Percentiles rank a stretch among this genome's conserved stretches.
These are phyloP conservation scores for Podospora tetraspora DNA, from an alignment of 495 filamentous ascomycete genomes.

Conservation along the genomic window DNA sequence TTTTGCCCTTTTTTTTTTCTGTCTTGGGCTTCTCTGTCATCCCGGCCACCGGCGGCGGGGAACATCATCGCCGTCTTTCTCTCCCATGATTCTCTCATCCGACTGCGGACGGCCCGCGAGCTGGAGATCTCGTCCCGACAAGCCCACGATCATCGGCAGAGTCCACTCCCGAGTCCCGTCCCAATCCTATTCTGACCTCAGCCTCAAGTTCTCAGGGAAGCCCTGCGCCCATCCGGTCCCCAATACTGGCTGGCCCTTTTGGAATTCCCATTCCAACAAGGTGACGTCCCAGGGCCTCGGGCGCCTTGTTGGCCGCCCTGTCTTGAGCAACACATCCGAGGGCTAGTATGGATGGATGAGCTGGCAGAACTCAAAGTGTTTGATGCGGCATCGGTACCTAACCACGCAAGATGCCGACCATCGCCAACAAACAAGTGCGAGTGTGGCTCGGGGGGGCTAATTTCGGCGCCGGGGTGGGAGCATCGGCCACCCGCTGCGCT, in stretches of 20 bases:
- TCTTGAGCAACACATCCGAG: not conserved
- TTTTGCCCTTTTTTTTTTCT: not conserved
- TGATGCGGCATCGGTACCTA: not conserved
- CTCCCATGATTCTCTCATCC: too few species aligned
- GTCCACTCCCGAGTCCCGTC: not conserved
- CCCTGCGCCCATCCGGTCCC: not conserved
- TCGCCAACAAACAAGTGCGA: not conserved
- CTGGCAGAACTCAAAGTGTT: not conserved
- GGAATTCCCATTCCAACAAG: not conserved
- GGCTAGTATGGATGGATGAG: not conserved
- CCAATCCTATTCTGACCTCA: not conserved
- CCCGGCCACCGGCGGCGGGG: not conserved
- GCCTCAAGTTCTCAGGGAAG: not conserved
- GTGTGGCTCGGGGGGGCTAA: conserved; percentile 13
- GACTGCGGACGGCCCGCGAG: too few species aligned
- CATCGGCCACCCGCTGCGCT: conserved; percentile 19
- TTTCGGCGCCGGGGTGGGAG: conserved; percentile 19
- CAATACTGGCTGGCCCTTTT: not conserved
- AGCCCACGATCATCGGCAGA: not conserved
- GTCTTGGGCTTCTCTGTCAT: not conserved
- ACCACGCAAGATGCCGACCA: not conserved
- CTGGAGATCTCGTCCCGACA: not conserved
- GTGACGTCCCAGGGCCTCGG: not conserved
- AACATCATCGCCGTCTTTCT: too few species aligned
- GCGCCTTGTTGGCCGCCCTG: not conserved